Evolutionary conservation across 768 basidiomycete genomes (phyloP).

Genomic region (Tulasnella sp.): DNA sequence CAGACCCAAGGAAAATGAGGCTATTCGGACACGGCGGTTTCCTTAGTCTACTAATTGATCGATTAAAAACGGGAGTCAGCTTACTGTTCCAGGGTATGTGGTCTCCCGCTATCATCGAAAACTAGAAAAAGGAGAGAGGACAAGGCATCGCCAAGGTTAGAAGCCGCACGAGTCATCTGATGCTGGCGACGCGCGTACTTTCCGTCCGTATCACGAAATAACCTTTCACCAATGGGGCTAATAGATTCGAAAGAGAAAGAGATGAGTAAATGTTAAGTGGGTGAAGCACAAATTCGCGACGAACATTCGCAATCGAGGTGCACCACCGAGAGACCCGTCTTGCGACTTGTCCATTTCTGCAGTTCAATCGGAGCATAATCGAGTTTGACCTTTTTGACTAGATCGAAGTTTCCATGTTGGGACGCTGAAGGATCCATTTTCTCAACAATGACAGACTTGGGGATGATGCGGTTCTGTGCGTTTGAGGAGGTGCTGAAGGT

Average conservation of each 20-base stretch:
- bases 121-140: conserved; percentile 41
- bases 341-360: conserved; percentile 82
- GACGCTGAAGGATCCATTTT: background rate
- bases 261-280: background rate
- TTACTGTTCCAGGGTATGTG: conserved; percentile 93
- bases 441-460: background rate
- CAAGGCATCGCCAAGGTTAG: conserved; percentile 1
- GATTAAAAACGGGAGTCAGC: conserved; percentile 27
- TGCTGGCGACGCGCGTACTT: conserved; percentile 44
- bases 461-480: background rate
- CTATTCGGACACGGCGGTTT: conserved; percentile 34
- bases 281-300: conserved; percentile 23
- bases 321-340: conserved; percentile 81
- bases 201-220: conserved; percentile 88
- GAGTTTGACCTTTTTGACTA: conserved; percentile 65
- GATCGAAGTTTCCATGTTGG: conserved; percentile 69
- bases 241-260: conserved; percentile 23
- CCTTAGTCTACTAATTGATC: conserved; percentile 8
- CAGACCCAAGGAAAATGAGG: conserved; percentile 90
- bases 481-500: background rate
- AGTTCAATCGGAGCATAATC: conserved; percentile 73
- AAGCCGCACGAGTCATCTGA: background rate
- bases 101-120: conserved; percentile 90
- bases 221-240: conserved; percentile 83
- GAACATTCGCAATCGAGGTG: conserved; percentile 85